A percentile compares a stretch with the other conserved stretches of the same genome.
Conservation (phyloP, 306 rosid species). For the Luffa aegyptiaca region DNA sequence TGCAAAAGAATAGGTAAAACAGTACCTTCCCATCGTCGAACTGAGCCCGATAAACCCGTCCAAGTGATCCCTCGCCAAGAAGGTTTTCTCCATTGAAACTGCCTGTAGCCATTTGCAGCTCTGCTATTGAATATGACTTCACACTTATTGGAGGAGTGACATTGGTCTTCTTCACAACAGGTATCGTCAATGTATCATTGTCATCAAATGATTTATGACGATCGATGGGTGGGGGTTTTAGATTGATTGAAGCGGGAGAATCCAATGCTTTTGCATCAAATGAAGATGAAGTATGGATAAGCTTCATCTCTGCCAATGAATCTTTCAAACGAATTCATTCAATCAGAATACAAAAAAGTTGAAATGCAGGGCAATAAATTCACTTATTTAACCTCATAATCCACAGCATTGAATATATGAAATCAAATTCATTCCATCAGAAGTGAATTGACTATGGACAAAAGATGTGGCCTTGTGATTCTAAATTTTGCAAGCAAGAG, state of each 20-base stretch:
- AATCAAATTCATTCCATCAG: background rate
- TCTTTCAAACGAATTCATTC: background rate
- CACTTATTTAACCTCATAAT: background rate
- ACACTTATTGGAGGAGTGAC: slow-evolving; percentile 59
- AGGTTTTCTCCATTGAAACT: slow-evolving; percentile 85
- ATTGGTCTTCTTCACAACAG: slow-evolving; percentile 44
- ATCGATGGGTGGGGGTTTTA: slow-evolving; percentile 93
- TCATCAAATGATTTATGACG: slow-evolving; percentile 77
- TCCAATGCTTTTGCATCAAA: slow-evolving; percentile 56
- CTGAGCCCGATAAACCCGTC: slow-evolving; percentile 89
- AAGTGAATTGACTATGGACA: too few relatives aligned
- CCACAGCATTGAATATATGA: background rate
- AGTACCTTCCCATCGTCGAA: slow-evolving; percentile 82
- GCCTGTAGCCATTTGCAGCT: slow-evolving; percentile 94
- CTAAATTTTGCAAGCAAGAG: too few relatives aligned
- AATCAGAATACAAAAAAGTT: background rate
- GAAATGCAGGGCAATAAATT: background rate
- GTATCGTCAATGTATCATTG: slow-evolving; percentile 48
- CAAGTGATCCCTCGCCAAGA: slow-evolving; percentile 87
- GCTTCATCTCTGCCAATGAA: slow-evolving; percentile 59
- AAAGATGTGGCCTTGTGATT: too few relatives aligned
- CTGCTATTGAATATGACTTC: slow-evolving; percentile 74
- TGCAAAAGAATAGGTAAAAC: background rate
- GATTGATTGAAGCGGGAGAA: slow-evolving; percentile 40
- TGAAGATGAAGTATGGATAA: slow-evolving; percentile 38